phyloP scores from a whole-genome alignment of 352 stramenopile species.

The Thraustotheca clavata region DNA sequence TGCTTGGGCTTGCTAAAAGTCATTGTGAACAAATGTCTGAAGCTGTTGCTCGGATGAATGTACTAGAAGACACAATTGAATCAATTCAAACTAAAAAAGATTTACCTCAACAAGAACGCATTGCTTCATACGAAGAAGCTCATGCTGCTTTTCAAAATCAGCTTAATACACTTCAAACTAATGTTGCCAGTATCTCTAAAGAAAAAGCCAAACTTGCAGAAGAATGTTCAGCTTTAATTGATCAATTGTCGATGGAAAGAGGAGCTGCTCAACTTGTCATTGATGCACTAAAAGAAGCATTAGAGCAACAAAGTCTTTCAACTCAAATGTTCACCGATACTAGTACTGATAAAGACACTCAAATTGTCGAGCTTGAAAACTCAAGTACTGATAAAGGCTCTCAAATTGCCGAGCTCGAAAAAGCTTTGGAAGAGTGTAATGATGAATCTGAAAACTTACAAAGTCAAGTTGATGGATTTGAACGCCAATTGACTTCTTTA shows the following conservation, averaged over 20 bases:
- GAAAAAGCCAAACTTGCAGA: slow-evolving; percentile 4
- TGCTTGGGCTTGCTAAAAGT: not conserved
- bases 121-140: not conserved
- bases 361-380: not conserved
- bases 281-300: not conserved
- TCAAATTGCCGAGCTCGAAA: not conserved
- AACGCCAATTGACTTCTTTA: not conserved
- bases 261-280: not conserved
- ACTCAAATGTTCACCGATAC: not conserved
- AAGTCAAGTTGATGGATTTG: not conserved
- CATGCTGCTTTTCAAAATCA: not conserved
- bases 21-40: slow-evolving; percentile 12
- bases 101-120: not conserved
- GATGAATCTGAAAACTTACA: not conserved
- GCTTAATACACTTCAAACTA: not conserved
- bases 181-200: not conserved
- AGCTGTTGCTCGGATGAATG: not conserved
- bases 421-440: not conserved
- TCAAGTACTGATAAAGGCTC: not conserved
- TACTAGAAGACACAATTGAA: slow-evolving; percentile 2
- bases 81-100: not conserved
- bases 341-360: not conserved
- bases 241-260: not conserved
- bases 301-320: not conserved
- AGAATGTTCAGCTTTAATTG: not conserved